These are phyloP conservation scores for Aureobasidium zeae DNA, from an alignment of 2,329 filamentous ascomycete genomes.

Conservation along the genomic window DNA sequence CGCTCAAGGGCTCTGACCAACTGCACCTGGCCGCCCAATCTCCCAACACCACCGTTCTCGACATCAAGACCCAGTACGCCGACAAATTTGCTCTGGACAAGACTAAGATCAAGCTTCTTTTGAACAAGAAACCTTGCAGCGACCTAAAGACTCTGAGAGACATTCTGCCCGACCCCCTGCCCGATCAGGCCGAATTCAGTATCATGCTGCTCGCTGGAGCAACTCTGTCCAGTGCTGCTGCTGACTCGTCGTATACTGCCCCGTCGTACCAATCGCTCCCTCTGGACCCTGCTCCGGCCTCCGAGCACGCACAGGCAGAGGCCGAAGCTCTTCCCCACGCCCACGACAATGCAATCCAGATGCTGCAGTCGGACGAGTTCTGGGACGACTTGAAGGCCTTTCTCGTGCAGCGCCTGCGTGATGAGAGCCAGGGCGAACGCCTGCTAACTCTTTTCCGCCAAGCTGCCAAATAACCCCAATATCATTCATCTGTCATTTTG, in stretches of 20 bases:
- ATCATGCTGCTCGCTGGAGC: conserved; percentile 75
- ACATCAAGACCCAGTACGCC: conserved; percentile 64
- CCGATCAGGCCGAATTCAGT: conserved; percentile 56
- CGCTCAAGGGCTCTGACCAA: conserved; percentile 67
- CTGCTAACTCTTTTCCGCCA: conserved; percentile 59
- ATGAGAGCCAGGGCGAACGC: conserved; percentile 55
- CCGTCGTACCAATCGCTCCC: conserved; percentile 30
- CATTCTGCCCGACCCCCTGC: conserved; percentile 41
- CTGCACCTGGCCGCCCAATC: conserved; percentile 54
- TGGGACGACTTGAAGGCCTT: conserved; percentile 81
- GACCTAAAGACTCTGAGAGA: conserved; percentile 73
- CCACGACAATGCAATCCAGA: conserved; percentile 32
- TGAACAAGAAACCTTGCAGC: conserved; percentile 74
- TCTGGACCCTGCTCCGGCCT: conserved; percentile 20
- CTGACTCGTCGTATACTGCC: conserved; percentile 27
- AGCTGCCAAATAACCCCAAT: conserved; percentile 36
- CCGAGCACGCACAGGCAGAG: conserved; percentile 29
- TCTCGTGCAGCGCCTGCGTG: conserved; percentile 66
- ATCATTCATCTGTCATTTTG: neutral
- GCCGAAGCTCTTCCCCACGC: conserved; percentile 47
- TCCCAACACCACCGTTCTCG: conserved; percentile 63
- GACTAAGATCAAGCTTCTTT: conserved; percentile 78
- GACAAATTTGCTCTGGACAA: conserved; percentile 52
- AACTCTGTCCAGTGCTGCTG: conserved; percentile 12
- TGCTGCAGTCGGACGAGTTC: conserved; percentile 64